A percentile compares a stretch with the other conserved stretches of the same genome.
Evolutionary conservation across 371 early-diverging fungal species (phyloP).

Genomic region (Batkoa obscura): DNA sequence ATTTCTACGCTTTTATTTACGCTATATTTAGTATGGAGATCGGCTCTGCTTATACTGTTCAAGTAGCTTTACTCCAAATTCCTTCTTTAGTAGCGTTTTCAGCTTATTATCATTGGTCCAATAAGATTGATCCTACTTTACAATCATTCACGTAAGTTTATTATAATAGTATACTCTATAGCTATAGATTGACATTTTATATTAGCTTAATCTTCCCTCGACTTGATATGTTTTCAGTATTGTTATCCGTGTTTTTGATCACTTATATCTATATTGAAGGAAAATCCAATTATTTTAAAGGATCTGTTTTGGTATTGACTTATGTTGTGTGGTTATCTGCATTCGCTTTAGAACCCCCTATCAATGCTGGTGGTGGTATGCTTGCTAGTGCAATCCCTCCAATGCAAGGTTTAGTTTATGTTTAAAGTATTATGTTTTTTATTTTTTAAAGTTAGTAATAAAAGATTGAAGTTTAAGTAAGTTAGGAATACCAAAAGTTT

Average conservation of each 20-base stretch:
- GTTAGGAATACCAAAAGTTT: no score
- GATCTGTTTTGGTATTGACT: slow-evolving; percentile 66
- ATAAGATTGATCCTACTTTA: slow-evolving; percentile 11
- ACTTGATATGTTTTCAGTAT: slow-evolving; percentile 70
- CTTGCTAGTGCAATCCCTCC: not conserved
- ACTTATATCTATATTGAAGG: slow-evolving; percentile 85
- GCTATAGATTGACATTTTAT: slow-evolving; percentile 2
- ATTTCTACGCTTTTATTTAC: not conserved
- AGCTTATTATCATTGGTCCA: slow-evolving; percentile 36
- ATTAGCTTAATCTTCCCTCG: slow-evolving; percentile 80
- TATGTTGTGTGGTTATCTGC: slow-evolving; percentile 64
- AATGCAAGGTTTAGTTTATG: no score
- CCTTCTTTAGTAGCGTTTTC: slow-evolving; percentile 79
- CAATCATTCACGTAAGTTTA: slow-evolving; percentile 22
- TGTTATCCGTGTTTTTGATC: slow-evolving; percentile 74
- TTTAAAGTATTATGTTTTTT: no score
- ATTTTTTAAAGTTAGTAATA: no score
- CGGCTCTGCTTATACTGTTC: slow-evolving; percentile 88
- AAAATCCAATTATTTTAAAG: slow-evolving; percentile 89
- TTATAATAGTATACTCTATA: not conserved
- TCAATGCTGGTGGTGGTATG: not conserved
- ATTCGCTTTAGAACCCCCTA: slow-evolving; percentile 34
- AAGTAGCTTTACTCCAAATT: slow-evolving; percentile 88
- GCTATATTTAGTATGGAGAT: slow-evolving; percentile 55
- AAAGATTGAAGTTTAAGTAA: no score